Base-by-base conservation (phyloP, 140 eudicot genomes). In the Oenanthe javanica region DNA sequence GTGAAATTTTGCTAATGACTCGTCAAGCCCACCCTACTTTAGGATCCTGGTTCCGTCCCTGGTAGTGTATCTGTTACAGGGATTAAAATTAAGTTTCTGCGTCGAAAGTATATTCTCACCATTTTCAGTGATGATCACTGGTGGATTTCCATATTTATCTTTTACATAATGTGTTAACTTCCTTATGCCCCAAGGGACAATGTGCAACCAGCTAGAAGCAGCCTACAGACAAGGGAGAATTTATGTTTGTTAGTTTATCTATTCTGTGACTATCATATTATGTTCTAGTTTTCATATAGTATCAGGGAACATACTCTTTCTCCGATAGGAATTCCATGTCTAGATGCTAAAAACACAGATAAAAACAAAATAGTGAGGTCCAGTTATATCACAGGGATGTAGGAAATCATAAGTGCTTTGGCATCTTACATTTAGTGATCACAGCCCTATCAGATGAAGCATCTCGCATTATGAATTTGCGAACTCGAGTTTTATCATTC, bases 121-220 rank as follows among this genome's bases (percentile, higher is more conserved):
- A 82, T 94, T 94, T 88, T 95, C 99, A 0, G 99, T 92, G 67
- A 95, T 95, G 71, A 95, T 84, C 19, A 95, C 85, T 1, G 91
- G 92, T 49, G 97, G 99, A 73, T 95, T 95, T 31, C 88, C 92
- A 79, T 95, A 95, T 63, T 86, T 90, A 72, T 95, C 91, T 81
- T 87, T 90, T 45, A 95, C 84, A 85, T 92, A 89, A 38, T 81
- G 81, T 1, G 85, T 87, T 79, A 95, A 54, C 78, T 88, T 89
- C 75, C 96, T 84, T 73, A 95, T 82, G 31, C 99, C 99, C 97
- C 99, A 92, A 55, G 99, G 99, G 46, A 95, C 99, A 4, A 92
- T 88, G 84, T 75, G 89, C 80, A 95, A 84, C 99, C 99, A 95
- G 64, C 81, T 76, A 19, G 99, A 92, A 50, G 95, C 93, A 63